phyloP scores from a whole-genome alignment of 345 rosid genomes.

The Salix brachista region DNA sequence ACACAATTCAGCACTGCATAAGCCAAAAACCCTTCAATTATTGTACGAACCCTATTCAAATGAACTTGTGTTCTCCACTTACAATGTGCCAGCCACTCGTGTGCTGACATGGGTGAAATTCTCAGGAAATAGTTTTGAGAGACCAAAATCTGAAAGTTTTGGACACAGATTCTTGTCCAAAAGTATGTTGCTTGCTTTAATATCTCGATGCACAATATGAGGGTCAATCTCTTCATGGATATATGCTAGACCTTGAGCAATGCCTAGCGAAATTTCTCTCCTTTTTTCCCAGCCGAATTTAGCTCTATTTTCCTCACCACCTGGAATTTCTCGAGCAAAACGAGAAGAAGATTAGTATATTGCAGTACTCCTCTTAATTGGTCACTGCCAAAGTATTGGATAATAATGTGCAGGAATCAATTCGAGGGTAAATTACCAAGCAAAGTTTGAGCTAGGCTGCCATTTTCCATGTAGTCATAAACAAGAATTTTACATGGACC shows the following conservation, averaged over 20 bases:
- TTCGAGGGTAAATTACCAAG: conserved; percentile 14
- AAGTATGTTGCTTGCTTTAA: conserved; percentile 42
- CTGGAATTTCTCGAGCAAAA: conserved; percentile 3
- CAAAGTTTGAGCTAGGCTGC: conserved; percentile 22
- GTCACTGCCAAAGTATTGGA: background rate
- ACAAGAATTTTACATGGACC: conserved; percentile 37
- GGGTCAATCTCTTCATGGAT: conserved; percentile 41
- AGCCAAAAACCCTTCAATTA: too few species aligned
- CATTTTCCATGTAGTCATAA: conserved; percentile 37
- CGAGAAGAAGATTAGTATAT: background rate
- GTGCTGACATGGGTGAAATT: conserved; percentile 30
- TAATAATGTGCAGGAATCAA: too few species aligned
- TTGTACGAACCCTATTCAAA: too few species aligned
- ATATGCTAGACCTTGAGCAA: conserved; percentile 33
- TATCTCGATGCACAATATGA: conserved; percentile 39
- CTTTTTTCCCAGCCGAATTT: conserved; percentile 29
- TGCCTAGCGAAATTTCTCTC: conserved; percentile 25
- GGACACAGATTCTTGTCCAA: conserved; percentile 37
- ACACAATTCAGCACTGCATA: background rate
- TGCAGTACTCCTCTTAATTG: background rate
- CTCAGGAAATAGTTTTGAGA: conserved; percentile 30
- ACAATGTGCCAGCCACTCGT: conserved; percentile 44
- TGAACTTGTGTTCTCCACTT: conserved; percentile 8
- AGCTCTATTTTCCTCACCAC: conserved; percentile 19
- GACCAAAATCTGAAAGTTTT: conserved; percentile 43